These are phyloP conservation scores for Ceratobasidium sp. DNA, from an alignment of 1,284 basidiomycete genomes.

Conservation along the genomic window DNA sequence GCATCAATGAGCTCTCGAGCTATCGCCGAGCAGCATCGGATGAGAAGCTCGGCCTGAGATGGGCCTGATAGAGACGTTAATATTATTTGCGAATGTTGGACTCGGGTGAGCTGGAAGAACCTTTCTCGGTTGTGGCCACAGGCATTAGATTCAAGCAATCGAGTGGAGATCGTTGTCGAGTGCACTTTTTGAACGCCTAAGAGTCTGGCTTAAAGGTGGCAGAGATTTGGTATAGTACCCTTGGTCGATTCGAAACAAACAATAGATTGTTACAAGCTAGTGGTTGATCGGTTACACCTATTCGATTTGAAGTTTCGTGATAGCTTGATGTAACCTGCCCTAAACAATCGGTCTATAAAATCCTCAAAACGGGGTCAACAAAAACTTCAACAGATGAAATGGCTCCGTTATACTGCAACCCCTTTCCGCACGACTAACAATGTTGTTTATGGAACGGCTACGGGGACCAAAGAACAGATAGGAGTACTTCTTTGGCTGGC, in stretches of 20 bases:
- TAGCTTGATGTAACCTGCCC: constrained; percentile 7
- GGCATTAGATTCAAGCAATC: background rate
- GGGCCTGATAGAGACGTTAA: constrained; percentile 22
- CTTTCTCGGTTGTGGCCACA: constrained; percentile 34
- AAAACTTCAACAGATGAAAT: constrained; percentile 40
- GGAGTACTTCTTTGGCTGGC: constrained; percentile 39
- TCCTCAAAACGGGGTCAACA: background rate
- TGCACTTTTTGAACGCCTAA: background rate
- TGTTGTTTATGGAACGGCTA: constrained; percentile 27
- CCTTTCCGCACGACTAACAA: constrained; percentile 20
- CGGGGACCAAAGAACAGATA: constrained; percentile 31
- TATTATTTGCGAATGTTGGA: background rate
- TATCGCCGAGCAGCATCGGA: constrained; percentile 93
- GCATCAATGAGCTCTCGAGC: constrained; percentile 93
- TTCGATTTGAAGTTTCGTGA: background rate
- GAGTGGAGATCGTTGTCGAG: background rate
- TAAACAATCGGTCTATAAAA: constrained; percentile 20
- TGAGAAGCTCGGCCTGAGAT: constrained; percentile 88
- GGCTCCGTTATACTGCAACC: constrained; percentile 32
- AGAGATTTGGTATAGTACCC: background rate
- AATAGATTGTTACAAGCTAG: background rate
- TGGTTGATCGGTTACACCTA: background rate
- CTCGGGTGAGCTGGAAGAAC: background rate
- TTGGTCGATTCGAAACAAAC: no score
- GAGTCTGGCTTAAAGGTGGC: background rate